phyloP scores from a whole-genome alignment of 2,329 filamentous ascomycete genomes.

The Sordariomycetes sp. region DNA sequence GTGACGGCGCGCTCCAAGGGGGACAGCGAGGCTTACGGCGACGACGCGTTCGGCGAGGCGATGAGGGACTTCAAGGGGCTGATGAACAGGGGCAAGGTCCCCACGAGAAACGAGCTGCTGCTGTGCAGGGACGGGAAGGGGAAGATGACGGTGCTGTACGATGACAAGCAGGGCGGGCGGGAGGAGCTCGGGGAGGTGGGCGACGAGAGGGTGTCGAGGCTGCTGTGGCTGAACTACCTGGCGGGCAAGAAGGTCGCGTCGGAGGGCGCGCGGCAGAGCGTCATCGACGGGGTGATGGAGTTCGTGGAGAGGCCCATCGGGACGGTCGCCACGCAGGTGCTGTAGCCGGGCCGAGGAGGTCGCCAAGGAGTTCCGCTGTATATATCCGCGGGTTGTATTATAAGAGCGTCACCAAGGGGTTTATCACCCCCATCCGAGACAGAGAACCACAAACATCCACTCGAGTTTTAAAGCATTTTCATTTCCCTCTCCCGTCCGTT shows the following conservation, averaged over 20 bases:
- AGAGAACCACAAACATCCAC: not conserved
- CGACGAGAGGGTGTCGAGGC: constrained; percentile 70
- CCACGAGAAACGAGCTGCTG: constrained; percentile 70
- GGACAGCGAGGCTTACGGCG: constrained; percentile 40
- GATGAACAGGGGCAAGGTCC: constrained; percentile 73
- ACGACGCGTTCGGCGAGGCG: constrained; percentile 65
- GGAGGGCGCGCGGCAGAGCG: constrained; percentile 66
- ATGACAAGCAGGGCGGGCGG: constrained; percentile 38
- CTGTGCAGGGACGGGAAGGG: constrained; percentile 59
- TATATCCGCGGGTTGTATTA: too few relatives aligned
- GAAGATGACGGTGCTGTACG: constrained; percentile 55
- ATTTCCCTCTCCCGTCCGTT: not conserved
- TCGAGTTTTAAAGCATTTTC: not conserved
- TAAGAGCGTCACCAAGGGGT: too few relatives aligned
- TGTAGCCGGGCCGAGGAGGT: constrained; percentile 19
- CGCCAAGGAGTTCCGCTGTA: too few relatives aligned
- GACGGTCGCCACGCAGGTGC: constrained; percentile 71
- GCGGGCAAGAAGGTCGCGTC: constrained; percentile 80
- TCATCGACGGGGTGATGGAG: constrained; percentile 79
- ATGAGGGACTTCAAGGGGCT: constrained; percentile 69
- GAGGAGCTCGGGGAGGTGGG: constrained; percentile 56
- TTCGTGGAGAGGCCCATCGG: constrained; percentile 83
- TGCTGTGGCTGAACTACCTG: constrained; percentile 86
- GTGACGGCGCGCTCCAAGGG: constrained; percentile 61
- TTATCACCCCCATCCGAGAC: too few relatives aligned